phyloP scores from a whole-genome alignment of 2,329 filamentous ascomycete genomes.

The Phialemoniopsis sp. region DNA sequence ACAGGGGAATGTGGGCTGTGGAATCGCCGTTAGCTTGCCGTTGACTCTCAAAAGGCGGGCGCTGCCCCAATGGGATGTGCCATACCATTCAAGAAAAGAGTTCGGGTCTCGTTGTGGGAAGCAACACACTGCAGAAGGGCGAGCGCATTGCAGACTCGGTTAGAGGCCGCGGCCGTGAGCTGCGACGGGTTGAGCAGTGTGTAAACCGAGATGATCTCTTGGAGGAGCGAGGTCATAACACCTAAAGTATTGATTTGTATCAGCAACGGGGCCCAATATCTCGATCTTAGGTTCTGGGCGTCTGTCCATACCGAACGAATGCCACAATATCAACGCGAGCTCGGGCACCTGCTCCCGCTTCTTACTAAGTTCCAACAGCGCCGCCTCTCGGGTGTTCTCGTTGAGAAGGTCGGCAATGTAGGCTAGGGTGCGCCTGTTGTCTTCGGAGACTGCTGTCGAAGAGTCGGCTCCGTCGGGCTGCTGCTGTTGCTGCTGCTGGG shows the following conservation, averaged over 20 bases:
- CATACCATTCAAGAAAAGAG: conserved; percentile 87
- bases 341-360: conserved; percentile 98
- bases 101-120: conserved; percentile 93
- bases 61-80: conserved; percentile 5
- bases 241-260: too few relatives aligned
- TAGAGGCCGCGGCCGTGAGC: conserved; percentile 93
- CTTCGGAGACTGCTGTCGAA: conserved; percentile 72
- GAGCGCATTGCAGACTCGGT: conserved; percentile 94
- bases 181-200: conserved; percentile 94
- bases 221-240: conserved; percentile 95
- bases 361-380: conserved; percentile 93
- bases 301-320: conserved; percentile 78
- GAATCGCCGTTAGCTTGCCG: background rate
- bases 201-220: conserved; percentile 99
- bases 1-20: conserved; percentile 91
- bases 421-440: conserved; percentile 86
- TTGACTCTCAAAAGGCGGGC: too few relatives aligned
- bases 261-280: too few relatives aligned
- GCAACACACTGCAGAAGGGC: conserved; percentile 95
- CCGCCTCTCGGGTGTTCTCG: conserved; percentile 81
- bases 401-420: conserved; percentile 92
- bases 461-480: conserved; percentile 42
- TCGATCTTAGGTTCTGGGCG: background rate
- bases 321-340: conserved; percentile 93
- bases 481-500: conserved; percentile 34